These are phyloP conservation scores for Panaeolus papilionaceus DNA, from an alignment of 768 basidiomycete genomes.

Conservation along the genomic window DNA sequence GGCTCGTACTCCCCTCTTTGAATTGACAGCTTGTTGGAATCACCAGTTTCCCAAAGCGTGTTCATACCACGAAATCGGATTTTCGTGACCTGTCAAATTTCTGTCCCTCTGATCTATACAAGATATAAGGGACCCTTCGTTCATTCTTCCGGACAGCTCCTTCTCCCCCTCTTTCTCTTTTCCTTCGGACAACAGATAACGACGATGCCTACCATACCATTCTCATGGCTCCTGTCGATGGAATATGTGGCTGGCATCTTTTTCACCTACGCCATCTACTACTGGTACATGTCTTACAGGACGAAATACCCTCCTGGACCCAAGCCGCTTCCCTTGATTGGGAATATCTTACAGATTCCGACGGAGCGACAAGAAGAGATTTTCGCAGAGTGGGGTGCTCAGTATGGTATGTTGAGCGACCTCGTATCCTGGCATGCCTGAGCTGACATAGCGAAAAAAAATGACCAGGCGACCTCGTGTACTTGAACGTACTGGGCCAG, in stretches of 20 bases:
- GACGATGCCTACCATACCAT: constrained; percentile 27
- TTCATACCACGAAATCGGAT: constrained; percentile 31
- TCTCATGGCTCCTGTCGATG: constrained; percentile 25
- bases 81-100: constrained; percentile 37
- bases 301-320: constrained; percentile 55
- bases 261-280: constrained; percentile 26
- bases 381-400: constrained; percentile 47
- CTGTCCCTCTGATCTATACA: constrained; percentile 30
- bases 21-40: constrained; percentile 26
- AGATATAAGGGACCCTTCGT: constrained; percentile 21
- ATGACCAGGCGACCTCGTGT: constrained; percentile 49
- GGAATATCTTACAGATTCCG: constrained; percentile 54
- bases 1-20: constrained; percentile 15
- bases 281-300: constrained; percentile 31
- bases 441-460: constrained; percentile 16
- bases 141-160: constrained; percentile 21
- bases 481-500: constrained; percentile 48
- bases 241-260: constrained; percentile 22
- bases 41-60: constrained; percentile 22
- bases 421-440: constrained; percentile 2
- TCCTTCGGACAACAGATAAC: constrained; percentile 20
- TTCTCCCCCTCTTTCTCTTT: constrained; percentile 27
- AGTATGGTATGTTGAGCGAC: constrained; percentile 45
- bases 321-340: constrained; percentile 48
- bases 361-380: constrained; percentile 42